Base-by-base conservation (phyloP, 2,329 filamentous ascomycete species). In the Penicillium sp. region DNA sequence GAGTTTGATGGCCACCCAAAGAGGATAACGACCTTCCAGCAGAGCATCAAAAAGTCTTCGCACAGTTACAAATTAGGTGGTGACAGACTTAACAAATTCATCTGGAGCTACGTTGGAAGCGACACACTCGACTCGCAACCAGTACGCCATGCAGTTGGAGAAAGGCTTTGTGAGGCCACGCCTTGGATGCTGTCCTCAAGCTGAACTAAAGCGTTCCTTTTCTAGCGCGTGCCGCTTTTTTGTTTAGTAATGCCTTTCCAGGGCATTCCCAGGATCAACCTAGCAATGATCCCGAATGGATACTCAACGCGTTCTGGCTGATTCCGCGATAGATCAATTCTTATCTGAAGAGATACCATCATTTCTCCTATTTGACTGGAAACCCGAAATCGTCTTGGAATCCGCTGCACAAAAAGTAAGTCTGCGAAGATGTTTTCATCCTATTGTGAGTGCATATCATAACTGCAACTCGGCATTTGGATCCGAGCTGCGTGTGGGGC, bases 11-110 rank as follows among this genome's bases (percentile, higher is more conserved):
- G 42, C 48, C 52, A 16, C 62, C 60, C 11, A 27, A 60, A 1
- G 62, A 62, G 55, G 60, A 66, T 23, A 64, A 64, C 48, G 61
- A 67, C 55, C 46, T 63, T 29, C 55, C 49, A 8, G 63, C 59
- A 4, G 63, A 27, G 51, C 52, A 27, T 65, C 53, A 14, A 66
- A 62, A 39, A 63, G 60, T 4, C 35, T 31, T 66, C 37, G 54
- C 65, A 8, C 63, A 65, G 21, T 33, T 66, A 19, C 66, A 62
- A 55, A 57, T 50, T 47, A 44, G 56, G 3, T 60, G 62, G 11
- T 48, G 51, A 14, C 45, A 54, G 1, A 50, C 48, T 33, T 47
- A 51, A 11, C 42, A 55, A 23, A 52, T 44, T 14, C 31, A 44
- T 3, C 46, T 61, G 21, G 57, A 60, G 16, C 64, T 62, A 4